Evolutionary conservation across 805 yeast species (phyloP), one percentile per base, ranked within the genome.

Genomic region (Ogataea allantospora): DNA sequence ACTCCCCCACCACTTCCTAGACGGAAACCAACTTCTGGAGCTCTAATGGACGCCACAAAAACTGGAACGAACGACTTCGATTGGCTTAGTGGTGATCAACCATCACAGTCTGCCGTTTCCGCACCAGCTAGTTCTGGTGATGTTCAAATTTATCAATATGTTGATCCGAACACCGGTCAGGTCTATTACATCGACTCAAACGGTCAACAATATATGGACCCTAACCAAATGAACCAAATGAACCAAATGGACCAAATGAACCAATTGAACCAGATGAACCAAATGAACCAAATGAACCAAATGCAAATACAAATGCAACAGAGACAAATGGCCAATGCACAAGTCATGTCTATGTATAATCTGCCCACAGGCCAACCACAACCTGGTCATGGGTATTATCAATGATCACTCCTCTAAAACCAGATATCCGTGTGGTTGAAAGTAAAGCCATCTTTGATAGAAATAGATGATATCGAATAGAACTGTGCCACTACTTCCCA

Each of bases 401-500:
- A 17, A 15, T 23, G 18, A 32, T 12, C 29, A 24, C n/a, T 40
- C 43, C 7, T 37, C 48, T 15, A 48, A 31, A 13, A 47, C 44
- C 15, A 47, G 28, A 34, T 50, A 48, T 6, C 38, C 35, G 32
- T 45, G 46, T 5, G 39, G 24, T 14, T 47, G 48, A 12, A 51
- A 51, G 40, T 65, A 66, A 6, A 62, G 24, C 59, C 64, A 64
- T 30, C 75, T 62, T 54, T 83, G 93, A 55, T 78, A 80, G 51
- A 83, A 80, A 55, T 81, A 83, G 3, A 77, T 63, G 25, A 79
- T 43, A 57, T 89, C 97, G 59, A 89, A 88, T 3, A 78, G 48
- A 13, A 88, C 73, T 0, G 97, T 88, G 6, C 97, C 96, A 0
- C 87, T 74, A 47, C 93, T 80, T 1, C 97, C 96, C 17, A 88